Conservation (phyloP, 2,329 filamentous ascomycete species). For the Decorospora gaudefroyi region DNA sequence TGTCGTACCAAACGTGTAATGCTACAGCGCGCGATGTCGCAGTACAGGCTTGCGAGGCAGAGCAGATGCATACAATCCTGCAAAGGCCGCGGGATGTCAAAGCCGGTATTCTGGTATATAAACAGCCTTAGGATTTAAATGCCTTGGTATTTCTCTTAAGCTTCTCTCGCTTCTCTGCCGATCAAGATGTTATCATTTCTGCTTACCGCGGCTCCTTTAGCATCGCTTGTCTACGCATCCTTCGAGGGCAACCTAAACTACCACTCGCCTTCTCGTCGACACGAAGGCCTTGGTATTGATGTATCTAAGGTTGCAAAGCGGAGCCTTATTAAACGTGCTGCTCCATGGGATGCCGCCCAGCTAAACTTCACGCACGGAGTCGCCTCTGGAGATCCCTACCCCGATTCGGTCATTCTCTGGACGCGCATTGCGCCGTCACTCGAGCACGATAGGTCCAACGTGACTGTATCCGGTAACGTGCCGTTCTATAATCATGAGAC, state of each 20-base stretch:
- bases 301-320: conserved; percentile 63
- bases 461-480: conserved; percentile 60
- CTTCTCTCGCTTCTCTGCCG: neutral
- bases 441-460: conserved; percentile 50
- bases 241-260: conserved; percentile 64
- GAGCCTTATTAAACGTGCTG: conserved; percentile 35
- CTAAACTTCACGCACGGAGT: conserved; percentile 53
- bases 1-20: conserved; percentile 3
- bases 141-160: neutral
- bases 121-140: neutral
- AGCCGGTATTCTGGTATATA: conserved; percentile 4
- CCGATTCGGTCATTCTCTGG: conserved; percentile 47
- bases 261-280: conserved; percentile 65
- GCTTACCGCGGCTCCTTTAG: conserved; percentile 21
- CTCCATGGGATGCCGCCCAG: conserved; percentile 47
- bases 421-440: conserved; percentile 46
- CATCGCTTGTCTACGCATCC: conserved; percentile 22
- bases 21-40: conserved; percentile 3
- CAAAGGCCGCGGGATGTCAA: conserved; percentile 3
- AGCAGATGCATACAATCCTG: neutral
- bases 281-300: conserved; percentile 65
- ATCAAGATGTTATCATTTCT: conserved; percentile 22
- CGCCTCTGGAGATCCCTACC: conserved; percentile 53
- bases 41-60: neutral
- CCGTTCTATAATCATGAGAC: conserved; percentile 59